Conservation (phyloP, 2,329 filamentous ascomycete species). For the Alternaria triticimaculans region DNA sequence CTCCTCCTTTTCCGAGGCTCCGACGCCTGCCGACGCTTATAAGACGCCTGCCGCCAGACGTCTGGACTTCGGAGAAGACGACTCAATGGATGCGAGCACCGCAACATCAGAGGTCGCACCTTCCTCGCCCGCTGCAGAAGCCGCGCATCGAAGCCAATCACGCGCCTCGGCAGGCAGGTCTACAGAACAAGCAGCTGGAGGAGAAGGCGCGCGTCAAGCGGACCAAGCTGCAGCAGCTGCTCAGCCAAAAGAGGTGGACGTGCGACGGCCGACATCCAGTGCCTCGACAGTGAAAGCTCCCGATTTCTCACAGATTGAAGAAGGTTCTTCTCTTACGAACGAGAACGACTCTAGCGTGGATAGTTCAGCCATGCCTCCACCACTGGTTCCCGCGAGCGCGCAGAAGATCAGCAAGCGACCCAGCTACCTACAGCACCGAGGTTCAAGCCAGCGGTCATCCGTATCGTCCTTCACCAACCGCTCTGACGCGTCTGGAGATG, state of each 20-base stretch:
- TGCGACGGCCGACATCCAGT: slow-evolving; percentile 46
- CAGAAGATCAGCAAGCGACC: slow-evolving; percentile 55
- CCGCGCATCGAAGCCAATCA: slow-evolving; percentile 43
- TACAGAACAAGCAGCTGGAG: not conserved
- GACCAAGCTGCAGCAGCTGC: slow-evolving; percentile 12
- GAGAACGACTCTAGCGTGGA: slow-evolving; percentile 42
- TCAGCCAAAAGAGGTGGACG: slow-evolving; percentile 27
- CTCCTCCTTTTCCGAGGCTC: slow-evolving; percentile 39
- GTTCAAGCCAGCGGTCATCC: slow-evolving; percentile 65
- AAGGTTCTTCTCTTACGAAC: slow-evolving; percentile 35
- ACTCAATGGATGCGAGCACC: slow-evolving; percentile 34
- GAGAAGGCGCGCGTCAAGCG: slow-evolving; percentile 5
- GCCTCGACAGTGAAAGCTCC: slow-evolving; percentile 50
- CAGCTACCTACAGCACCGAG: slow-evolving; percentile 62
- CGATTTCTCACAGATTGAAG: slow-evolving; percentile 41
- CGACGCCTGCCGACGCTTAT: slow-evolving; percentile 52
- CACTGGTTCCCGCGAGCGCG: slow-evolving; percentile 28
- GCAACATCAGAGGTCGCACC: slow-evolving; percentile 44
- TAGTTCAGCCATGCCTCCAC: slow-evolving; percentile 27
- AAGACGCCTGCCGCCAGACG: slow-evolving; percentile 49
- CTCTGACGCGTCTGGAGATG: slow-evolving; percentile 64
- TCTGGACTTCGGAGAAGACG: slow-evolving; percentile 30
- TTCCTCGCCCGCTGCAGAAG: slow-evolving; percentile 54
- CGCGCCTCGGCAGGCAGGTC: slow-evolving; percentile 18
- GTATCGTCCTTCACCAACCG: slow-evolving; percentile 62